Percentiles rank a stretch among this genome's conserved stretches.
Conservation (phyloP, 495 filamentous ascomycete genomes). For the Talaromyces liani region DNA sequence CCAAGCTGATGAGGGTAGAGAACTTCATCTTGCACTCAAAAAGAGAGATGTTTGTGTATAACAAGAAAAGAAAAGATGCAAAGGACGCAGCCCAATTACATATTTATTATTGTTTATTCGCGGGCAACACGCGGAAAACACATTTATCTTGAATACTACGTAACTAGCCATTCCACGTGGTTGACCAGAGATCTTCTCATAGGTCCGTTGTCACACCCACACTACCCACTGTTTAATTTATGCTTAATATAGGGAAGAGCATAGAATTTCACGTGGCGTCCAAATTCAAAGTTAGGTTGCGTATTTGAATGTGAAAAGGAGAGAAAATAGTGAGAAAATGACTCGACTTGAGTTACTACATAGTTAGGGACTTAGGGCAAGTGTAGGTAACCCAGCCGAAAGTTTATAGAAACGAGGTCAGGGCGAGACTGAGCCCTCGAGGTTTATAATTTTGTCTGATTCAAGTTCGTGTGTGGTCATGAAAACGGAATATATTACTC, state of each 20-base stretch:
- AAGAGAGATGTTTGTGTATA: not conserved
- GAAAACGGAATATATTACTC: no score
- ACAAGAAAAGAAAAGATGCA: not conserved
- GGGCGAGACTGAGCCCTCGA: no score
- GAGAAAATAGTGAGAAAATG: no score
- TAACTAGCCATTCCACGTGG: not conserved
- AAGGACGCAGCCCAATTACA: not conserved
- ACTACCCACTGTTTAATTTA: not conserved
- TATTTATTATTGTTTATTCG: not conserved
- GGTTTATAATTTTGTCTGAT: no score
- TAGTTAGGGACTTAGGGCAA: no score
- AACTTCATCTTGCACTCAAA: conserved; percentile 21
- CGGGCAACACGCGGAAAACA: not conserved
- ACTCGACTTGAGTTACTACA: no score
- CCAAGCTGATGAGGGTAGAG: conserved; percentile 13
- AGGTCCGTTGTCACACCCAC: not conserved
- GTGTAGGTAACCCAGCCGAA: no score
- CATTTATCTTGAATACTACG: not conserved
- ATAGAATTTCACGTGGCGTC: not conserved
- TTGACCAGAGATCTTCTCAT: not conserved
- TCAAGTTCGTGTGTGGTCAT: no score
- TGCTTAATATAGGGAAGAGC: not conserved
- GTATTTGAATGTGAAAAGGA: no score
- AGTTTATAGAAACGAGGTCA: no score
- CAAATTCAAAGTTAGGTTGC: no score